Evolutionary conservation across 1,284 basidiomycete species (phyloP).

Genomic region (Cutaneotrichosporon sp.): DNA sequence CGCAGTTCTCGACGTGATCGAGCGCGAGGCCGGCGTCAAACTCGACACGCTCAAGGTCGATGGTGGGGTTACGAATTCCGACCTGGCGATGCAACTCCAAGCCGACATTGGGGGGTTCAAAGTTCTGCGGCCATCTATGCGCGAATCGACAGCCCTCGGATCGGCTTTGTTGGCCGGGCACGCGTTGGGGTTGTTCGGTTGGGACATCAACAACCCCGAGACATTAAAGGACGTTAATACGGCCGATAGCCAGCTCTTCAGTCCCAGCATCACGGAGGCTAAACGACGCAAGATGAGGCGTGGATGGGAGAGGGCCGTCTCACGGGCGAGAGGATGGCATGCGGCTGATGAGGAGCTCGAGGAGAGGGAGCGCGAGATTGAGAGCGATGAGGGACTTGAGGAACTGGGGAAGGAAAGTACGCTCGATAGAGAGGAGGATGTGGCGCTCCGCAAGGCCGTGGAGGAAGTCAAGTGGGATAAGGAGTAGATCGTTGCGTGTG

Average conservation of each 20-base stretch:
- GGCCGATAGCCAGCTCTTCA: constrained; percentile 71
- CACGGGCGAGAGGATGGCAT: constrained; percentile 73
- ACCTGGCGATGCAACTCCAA: constrained; percentile 83
- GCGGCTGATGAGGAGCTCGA: constrained; percentile 20
- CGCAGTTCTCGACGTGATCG: constrained; percentile 86
- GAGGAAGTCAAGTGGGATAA: not conserved
- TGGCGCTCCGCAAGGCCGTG: not conserved
- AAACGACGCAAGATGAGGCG: constrained; percentile 65
- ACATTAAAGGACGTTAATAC: constrained; percentile 88
- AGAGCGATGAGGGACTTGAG: constrained; percentile 23
- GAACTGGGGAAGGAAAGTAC: not conserved
- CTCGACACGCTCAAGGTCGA: constrained; percentile 86
- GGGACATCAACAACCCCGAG: constrained; percentile 82
- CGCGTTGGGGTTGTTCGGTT: constrained; percentile 86
- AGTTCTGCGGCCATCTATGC: constrained; percentile 90
- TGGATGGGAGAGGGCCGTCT: constrained; percentile 81
- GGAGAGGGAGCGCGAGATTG: constrained; percentile 24
- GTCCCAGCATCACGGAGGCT: constrained; percentile 60
- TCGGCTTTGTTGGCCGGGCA: constrained; percentile 92
- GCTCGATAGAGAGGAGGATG: not conserved
- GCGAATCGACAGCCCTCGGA: constrained; percentile 95
- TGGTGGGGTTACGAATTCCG: constrained; percentile 83
- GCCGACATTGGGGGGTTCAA: constrained; percentile 91
- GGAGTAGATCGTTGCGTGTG: not conserved
- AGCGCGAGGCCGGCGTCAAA: constrained; percentile 54